Base-by-base conservation (phyloP, 2,329 filamentous ascomycete species). In the Pestalotiopsis sp. region DNA sequence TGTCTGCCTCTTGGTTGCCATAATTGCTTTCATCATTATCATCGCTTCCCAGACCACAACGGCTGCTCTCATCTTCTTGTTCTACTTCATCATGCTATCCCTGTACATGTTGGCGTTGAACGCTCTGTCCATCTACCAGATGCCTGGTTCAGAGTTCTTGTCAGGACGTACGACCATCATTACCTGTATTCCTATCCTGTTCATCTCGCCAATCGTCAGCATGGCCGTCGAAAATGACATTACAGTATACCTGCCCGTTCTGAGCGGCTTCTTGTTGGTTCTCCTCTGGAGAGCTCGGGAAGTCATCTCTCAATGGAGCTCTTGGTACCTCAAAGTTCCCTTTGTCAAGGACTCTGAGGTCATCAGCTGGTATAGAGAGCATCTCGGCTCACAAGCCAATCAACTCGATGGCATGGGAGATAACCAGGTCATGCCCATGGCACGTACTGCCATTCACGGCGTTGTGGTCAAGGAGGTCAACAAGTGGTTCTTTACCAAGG, bases 1-100 rank as follows among this genome's bases (percentile, higher is more conserved):
- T 25, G 38, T 65, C n/a, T 41, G 40, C n/a, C 23, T 65, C 7
- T 14, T 65, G 62, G 41, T 45, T 36, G 38, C 62, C 40, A 36
- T 65, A 20, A 52, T 56, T 65, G 62, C 38, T 12, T 65, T 65
- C 62, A 52, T 65, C 23, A 36, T 52, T 20, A 45, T 65, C 27
- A 65, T 65, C 40, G 13, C 17, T 9, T 23, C 41, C 14, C 62
- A 52, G 62, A 65, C 38, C 20, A 36, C 62, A 6, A 65, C 62
- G 3, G 38, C 62, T 4, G 62, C 62, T 9, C n/a, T 23, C 17
- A 65, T 65, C 36, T 65, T 65, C 41, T n/a, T 65, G 7, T 65
- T 65, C 62, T 65, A 65, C 41, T 65, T 65, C 62, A 27, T 65
- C 62, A 65, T 65, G 62, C 62, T 65, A 1, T 65, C 62, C 40